Evolutionary conservation across 257 asterid species (phyloP).

Genomic region (Fraxinus americana): DNA sequence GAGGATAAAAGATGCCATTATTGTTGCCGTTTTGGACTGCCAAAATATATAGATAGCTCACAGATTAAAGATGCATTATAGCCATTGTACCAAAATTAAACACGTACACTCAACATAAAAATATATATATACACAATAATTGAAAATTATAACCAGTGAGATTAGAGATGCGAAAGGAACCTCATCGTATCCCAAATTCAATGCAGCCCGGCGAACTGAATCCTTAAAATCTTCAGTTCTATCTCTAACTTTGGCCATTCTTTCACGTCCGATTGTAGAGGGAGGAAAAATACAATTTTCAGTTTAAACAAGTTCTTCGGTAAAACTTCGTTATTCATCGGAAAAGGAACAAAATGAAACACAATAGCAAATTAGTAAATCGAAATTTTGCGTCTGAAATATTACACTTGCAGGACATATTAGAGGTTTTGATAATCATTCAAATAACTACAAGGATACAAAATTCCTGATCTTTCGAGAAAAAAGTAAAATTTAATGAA

Average conservation of each 20-base stretch:
- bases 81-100: background rate
- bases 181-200: slow-evolving; percentile 77
- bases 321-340: slow-evolving; percentile 8
- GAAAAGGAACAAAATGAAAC: background rate
- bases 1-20: slow-evolving; percentile 86
- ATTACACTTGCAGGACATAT: background rate
- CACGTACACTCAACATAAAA: background rate
- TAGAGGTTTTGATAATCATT: background rate
- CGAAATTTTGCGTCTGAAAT: background rate
- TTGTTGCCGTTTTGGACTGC: slow-evolving; percentile 80
- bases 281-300: slow-evolving; percentile 13
- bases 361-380: background rate
- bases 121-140: background rate
- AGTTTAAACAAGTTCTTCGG: background rate
- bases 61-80: slow-evolving; percentile 13
- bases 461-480: background rate
- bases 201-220: slow-evolving; percentile 73
- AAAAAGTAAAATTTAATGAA: background rate
- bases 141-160: background rate
- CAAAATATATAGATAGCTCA: slow-evolving; percentile 26
- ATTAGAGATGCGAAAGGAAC: slow-evolving; percentile 30
- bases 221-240: slow-evolving; percentile 95
- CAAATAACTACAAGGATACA: background rate
- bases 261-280: slow-evolving; percentile 19
- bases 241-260: slow-evolving; percentile 75